Evolutionary conservation across 768 basidiomycete genomes (phyloP), one percentile per base, ranked within the genome.

Genomic region (Lyophyllum atratum): DNA sequence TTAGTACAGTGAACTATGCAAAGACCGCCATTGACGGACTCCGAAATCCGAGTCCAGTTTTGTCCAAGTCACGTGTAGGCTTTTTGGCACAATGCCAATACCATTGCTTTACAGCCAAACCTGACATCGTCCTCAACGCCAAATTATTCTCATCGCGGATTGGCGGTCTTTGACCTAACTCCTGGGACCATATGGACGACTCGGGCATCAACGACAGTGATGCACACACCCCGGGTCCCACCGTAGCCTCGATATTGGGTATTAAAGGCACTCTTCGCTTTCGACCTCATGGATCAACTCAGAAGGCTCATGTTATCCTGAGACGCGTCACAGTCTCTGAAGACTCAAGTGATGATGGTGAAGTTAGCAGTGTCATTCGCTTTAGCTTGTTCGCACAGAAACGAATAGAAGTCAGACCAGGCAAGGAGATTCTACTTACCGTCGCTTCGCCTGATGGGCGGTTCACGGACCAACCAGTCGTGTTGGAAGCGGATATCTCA

Each of bases 301-400:
- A 86, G 64, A 89, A 88, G 68, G 79, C 88, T 25, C 88, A 90
- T 71, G 78, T 86, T 61, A 74, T 89, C 61, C 70, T 90, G 43
- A 78, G 83, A 74, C 86, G 86, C 70, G 86, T 86, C 60, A 77
- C 77, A 59, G 53, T 74, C 19, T 68, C 78, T 12, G 80, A 81
- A 25, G 76, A 80, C 61, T 72, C 80, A 10, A 69, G 64, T 52
- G 79, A 78, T 51, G 77, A 76, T 50, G 77, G 67, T 10, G 70
- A 74, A n/a, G 68, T 69, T 19, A 64, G 68, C 22, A 64, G 71
- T 26, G 66, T 80, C 54, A 77, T 81, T 37, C 82, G 80, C 68
- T 90, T 87, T 66, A 82, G 79, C 65, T 73, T 90, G 12, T 85
- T 87, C 66, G 85, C 88, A 3, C 79, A 81, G 63, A 90, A 90